Evolutionary conservation across 495 filamentous ascomycete species (phyloP).

Genomic region (Lophiotrema nucula): DNA sequence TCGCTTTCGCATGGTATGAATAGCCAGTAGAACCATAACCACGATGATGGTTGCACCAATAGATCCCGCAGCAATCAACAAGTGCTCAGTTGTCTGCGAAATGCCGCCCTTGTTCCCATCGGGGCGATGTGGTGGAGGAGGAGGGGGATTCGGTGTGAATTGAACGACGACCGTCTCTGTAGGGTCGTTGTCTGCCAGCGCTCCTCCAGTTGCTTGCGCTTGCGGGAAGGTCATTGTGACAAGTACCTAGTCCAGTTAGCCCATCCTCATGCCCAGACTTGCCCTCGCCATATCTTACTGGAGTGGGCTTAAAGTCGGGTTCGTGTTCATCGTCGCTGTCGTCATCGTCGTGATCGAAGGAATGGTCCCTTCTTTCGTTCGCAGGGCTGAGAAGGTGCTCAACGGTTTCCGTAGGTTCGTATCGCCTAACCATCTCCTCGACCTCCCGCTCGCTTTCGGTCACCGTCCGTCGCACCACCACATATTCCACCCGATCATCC

Average conservation of each 20-base stretch:
- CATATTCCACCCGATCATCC: constrained; percentile 26
- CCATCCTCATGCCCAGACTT: too few relatives aligned
- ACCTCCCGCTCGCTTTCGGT: too few relatives aligned
- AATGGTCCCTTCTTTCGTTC: constrained; percentile 7
- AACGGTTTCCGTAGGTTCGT: constrained; percentile 2
- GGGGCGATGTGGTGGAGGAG: constrained; percentile 14
- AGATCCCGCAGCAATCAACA: constrained; percentile 35
- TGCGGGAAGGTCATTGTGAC: constrained; percentile 24
- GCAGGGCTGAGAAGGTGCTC: background rate
- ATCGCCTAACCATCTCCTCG: background rate
- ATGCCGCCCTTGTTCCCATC: constrained; percentile 10
- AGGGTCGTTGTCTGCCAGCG: constrained; percentile 10
- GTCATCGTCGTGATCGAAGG: constrained; percentile 17
- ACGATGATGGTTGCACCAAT: constrained; percentile 35
- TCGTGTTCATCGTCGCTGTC: background rate
- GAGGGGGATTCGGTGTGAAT: constrained; percentile 10
- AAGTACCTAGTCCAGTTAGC: constrained; percentile 13
- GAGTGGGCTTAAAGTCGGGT: too few relatives aligned
- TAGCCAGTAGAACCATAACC: constrained; percentile 27
- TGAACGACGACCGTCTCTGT: constrained; percentile 23
- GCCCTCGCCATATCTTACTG: too few relatives aligned
- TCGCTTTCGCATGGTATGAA: constrained; percentile 34
- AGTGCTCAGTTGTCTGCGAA: constrained; percentile 29
- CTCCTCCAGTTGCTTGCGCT: constrained; percentile 7
- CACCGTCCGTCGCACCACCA: constrained; percentile 18